Evolutionary conservation across 208 protist genomes (phyloP), one percentile per base, ranked within the genome.

Genomic region (Sergeia podlipaevii): DNA sequence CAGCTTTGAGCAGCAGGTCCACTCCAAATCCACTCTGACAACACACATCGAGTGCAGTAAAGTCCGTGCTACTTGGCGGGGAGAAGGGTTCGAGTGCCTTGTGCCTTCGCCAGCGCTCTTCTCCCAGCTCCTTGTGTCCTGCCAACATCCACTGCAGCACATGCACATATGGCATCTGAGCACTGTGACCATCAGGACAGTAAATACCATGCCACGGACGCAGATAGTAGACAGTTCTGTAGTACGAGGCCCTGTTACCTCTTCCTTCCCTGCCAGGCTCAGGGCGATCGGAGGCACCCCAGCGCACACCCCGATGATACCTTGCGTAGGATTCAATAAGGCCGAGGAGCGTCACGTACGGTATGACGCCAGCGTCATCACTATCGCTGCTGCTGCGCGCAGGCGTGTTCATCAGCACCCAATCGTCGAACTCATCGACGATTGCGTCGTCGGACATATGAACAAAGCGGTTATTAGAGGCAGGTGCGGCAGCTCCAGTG

Each of bases 91-190:
- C 72, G 8, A 73, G 43, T 1, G 82, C 82, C 21, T 43, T 52
- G 43, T 75, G 49, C 39, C 65, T 66, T 17, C 54, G 20, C 47
- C 64, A 77, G 49, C 32, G 17, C 15, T 18, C 17, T 58, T 4
- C 17, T 49, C 37, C 10, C 13, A 13, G 2, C n/a, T 36, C 4
- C 26, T 3, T 5, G 55, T 39, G 30, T 57, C 4, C 21, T 13
- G 58, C 62, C 13, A 70, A 29, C 60, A 93, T 68, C 81, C 85
- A 93, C 39, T 82, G 85, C 28, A 93, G 63, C n/a, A 89, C 29
- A 47, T 89, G 80, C 27, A 89, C 85, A 51, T 82, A 88, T 8
- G 85, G 79, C 69, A 80, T 85, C 55, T 93, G 85, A 53, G 70
- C 64, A 6, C 60, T 66, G 8, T 50, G 65, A 4, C 76, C 77